Conservation (phyloP, 2,329 filamentous ascomycete genomes). For the Cordyceps cateniannulata region DNA sequence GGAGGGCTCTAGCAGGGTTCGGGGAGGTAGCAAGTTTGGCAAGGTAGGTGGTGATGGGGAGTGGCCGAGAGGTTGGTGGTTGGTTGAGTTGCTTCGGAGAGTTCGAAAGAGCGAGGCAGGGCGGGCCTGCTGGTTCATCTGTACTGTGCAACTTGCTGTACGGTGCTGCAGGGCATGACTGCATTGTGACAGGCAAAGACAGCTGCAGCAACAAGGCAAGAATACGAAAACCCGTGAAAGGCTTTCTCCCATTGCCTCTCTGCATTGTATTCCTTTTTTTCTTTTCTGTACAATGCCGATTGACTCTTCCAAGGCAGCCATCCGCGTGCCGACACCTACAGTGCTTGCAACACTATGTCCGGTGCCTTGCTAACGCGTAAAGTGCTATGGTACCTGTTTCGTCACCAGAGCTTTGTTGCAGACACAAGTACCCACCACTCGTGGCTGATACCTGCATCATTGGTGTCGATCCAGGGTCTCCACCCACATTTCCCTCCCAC, state of each 20-base stretch:
- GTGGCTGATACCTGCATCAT: background rate
- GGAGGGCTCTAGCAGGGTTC: constrained; percentile 10
- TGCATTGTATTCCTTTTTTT: too few relatives aligned
- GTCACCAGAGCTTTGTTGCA: background rate
- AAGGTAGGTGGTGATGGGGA: background rate
- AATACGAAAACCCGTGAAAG: too few relatives aligned
- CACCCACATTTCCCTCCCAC: background rate
- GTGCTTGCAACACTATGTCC: background rate
- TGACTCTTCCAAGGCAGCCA: background rate
- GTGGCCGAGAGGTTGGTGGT: background rate
- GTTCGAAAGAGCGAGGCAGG: background rate
- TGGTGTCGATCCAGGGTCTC: constrained; percentile 3
- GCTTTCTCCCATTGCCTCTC: too few relatives aligned
- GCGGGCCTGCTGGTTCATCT: background rate
- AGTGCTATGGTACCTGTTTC: background rate
- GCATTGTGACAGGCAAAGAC: too few relatives aligned
- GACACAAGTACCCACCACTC: background rate
- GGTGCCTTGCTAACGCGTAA: constrained; percentile 5
- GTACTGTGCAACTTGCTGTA: too few relatives aligned
- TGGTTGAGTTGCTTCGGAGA: background rate
- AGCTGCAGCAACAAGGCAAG: too few relatives aligned
- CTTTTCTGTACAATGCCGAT: too few relatives aligned
- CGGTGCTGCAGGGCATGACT: too few relatives aligned
- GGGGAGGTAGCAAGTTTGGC: too few relatives aligned
- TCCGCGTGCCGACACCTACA: background rate